phyloP scores from a whole-genome alignment of 306 rosid species.

The Pterocarpus macrocarpus region DNA sequence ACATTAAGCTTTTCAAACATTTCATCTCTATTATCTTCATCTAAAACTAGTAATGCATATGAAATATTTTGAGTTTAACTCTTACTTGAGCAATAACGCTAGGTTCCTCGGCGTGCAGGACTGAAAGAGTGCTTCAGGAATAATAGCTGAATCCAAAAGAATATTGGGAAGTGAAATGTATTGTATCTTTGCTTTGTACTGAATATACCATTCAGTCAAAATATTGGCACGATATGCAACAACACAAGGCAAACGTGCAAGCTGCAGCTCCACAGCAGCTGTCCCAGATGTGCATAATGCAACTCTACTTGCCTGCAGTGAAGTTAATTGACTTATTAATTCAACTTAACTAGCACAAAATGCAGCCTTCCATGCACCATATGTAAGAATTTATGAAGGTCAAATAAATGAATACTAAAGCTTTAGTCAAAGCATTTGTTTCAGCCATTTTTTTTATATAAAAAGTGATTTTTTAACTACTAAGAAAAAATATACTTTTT shows the following conservation, averaged over 20 bases:
- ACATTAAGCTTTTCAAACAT: conserved; percentile 29
- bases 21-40: background rate
- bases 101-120: conserved; percentile 70
- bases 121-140: conserved; percentile 86
- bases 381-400: conserved; percentile 9
- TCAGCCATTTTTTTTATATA: too few species aligned
- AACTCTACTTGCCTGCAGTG: conserved; percentile 81
- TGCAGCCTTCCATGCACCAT: conserved; percentile 33
- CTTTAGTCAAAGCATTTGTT: background rate
- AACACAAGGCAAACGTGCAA: conserved; percentile 84
- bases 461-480: too few species aligned
- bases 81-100: conserved; percentile 66
- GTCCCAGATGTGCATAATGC: conserved; percentile 96
- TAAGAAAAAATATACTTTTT: too few species aligned
- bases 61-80: background rate
- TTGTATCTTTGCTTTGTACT: conserved; percentile 68
- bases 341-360: conserved; percentile 21
- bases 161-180: conserved; percentile 89
- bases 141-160: conserved; percentile 73
- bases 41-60: background rate
- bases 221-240: conserved; percentile 90
- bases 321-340: conserved; percentile 3
- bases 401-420: background rate
- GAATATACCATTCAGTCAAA: conserved; percentile 82
- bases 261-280: conserved; percentile 82